Conservation (phyloP, 2,329 filamentous ascomycete genomes). For the Ascochyta pisi region DNA sequence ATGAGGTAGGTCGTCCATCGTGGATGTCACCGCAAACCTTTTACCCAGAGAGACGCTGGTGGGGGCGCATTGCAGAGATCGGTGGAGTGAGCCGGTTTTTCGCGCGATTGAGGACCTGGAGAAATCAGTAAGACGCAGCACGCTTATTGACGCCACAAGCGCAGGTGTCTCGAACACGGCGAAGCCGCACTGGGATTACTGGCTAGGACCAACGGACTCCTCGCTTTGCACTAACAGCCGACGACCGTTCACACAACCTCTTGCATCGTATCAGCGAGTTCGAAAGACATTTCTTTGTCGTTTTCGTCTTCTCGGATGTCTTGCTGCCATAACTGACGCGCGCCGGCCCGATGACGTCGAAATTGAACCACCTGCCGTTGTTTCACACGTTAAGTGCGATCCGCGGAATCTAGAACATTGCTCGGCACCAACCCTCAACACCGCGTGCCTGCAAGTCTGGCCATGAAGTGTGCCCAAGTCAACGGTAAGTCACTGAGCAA, state of each 20-base stretch:
- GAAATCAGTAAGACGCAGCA: constrained; percentile 6
- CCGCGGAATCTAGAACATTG: constrained; percentile 8
- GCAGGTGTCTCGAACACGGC: constrained; percentile 1
- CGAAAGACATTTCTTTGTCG: constrained; percentile 1
- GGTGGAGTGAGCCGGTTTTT: background rate
- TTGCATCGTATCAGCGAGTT: background rate
- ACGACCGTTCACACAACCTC: background rate
- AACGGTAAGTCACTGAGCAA: background rate
- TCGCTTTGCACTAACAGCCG: background rate
- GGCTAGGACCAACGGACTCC: background rate
- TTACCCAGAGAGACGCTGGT: constrained; percentile 2
- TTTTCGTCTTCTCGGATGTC: constrained; percentile 3
- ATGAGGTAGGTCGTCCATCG: constrained; percentile 6
- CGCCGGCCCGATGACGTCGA: constrained; percentile 7
- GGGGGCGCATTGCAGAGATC: constrained; percentile 3
- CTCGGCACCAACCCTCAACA: background rate
- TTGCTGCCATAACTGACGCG: background rate
- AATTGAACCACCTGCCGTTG: background rate
- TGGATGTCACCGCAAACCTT: background rate
- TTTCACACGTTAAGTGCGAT: constrained; percentile 3
- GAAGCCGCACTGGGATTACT: background rate
- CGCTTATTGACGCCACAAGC: constrained; percentile 18
- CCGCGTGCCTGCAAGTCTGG: background rate
- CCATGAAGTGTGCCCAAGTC: background rate
- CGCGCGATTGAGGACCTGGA: constrained; percentile 2